Evolutionary conservation across 306 rosid species (phyloP), one percentile per base, ranked within the genome.

Genomic region (Clitoria ternatea): DNA sequence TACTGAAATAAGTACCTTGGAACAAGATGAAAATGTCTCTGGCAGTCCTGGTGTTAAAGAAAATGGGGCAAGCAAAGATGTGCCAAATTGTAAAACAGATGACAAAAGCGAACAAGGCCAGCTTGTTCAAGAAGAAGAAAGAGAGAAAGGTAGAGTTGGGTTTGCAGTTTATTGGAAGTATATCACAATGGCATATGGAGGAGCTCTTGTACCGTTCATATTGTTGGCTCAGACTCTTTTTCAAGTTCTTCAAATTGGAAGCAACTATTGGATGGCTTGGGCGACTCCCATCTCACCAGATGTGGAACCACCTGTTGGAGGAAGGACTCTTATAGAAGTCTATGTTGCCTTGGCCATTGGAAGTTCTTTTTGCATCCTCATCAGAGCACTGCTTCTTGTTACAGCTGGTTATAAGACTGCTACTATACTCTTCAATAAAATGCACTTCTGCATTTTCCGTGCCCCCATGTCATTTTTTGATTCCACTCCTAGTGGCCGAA

Each of bases 241-340:
- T 73, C 93, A 90, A 80, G 8, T 61, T 65, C 84, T 90, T 78
- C 98, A 90, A 85, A 88, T 93, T 71, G 97, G 88, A 75, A 90
- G 97, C 83, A 87, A 90, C 73, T 93, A 90, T 71, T 93, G 97
- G 97, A 93, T 90, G 90, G 90, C 94, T 54, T 93, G 91, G 97
- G 97, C 96, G 29, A 82, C 89, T 79, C 96, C 97, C 2, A 70
- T 76, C 53, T 90, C 98, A 14, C 36, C 69, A 26, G 98, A 86
- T 14, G 72, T 69, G 53, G 80, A 83, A 24, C 82, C 90, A 49
- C 74, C 85, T 3, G 90, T 83, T 33, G 44, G 22, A 18, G 76
- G 78, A 63, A 75, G 80, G 14, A 84, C 44, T 26, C 96, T 90
- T 32, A 73, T 88, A 48, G 27, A 5, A 13, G 89, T 93, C 33